Percentiles rank a stretch among this genome's conserved stretches.
These are phyloP conservation scores for Rhodotorula sp. DNA, from an alignment of 1,284 basidiomycete genomes.

Conservation along the genomic window DNA sequence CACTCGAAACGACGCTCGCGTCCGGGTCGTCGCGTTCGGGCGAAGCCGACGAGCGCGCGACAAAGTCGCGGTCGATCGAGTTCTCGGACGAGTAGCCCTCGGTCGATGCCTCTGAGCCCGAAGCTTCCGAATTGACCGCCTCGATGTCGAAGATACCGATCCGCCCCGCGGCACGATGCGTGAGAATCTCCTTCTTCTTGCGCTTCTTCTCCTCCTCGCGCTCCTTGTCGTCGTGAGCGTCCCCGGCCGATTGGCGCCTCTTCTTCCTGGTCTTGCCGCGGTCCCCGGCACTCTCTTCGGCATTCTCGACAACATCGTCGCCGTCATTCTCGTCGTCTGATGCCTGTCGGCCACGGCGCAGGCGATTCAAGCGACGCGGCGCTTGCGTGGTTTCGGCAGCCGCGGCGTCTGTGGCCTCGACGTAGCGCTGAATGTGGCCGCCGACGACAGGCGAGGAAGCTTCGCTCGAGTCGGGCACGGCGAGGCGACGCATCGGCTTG, in stretches of 20 bases:
- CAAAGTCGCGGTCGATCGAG: slow-evolving; percentile 51
- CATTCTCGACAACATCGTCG: background rate
- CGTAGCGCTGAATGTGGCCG: background rate
- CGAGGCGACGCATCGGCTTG: slow-evolving; percentile 24
- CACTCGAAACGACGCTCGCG: background rate
- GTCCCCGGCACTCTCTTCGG: background rate
- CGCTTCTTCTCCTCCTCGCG: slow-evolving; percentile 2
- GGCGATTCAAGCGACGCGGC: slow-evolving; percentile 14
- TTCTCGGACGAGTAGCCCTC: slow-evolving; percentile 49
- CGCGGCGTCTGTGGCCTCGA: background rate
- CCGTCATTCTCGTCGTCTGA: background rate
- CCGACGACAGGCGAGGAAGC: slow-evolving; percentile 21
- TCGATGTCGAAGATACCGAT: slow-evolving; percentile 41
- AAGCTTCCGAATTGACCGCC: slow-evolving; percentile 40
- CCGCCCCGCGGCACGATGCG: slow-evolving; percentile 27
- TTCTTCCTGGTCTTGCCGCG: background rate
- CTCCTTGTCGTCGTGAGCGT: background rate
- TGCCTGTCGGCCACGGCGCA: background rate
- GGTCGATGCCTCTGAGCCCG: slow-evolving; percentile 43
- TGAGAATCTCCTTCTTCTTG: slow-evolving; percentile 22
- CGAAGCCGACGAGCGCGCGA: slow-evolving; percentile 35
- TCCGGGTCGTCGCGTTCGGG: slow-evolving; percentile 37
- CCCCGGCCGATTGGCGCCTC: background rate
- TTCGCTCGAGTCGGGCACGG: slow-evolving; percentile 28
- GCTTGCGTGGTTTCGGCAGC: background rate